These are phyloP conservation scores for Paramecium octaurelia DNA, from an alignment of 73 alveolate genomes.

Conservation along the genomic window DNA sequence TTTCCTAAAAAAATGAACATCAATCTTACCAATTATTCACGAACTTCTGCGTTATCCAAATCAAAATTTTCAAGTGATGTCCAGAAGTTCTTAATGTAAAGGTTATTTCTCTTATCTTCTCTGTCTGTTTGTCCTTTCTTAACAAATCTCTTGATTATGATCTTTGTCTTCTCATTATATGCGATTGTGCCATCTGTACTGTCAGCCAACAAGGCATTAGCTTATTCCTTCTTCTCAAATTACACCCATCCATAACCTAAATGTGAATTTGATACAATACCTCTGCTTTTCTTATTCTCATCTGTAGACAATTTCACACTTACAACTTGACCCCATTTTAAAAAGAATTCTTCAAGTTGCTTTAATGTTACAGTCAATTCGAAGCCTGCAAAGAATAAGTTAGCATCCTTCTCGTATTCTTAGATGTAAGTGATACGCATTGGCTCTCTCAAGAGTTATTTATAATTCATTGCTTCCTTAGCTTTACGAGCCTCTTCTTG, in stretches of 20 bases:
- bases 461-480: constrained; percentile 31
- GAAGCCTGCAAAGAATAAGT: constrained; percentile 69
- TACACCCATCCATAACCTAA: constrained; percentile 70
- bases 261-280: background rate
- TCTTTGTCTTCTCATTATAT: constrained; percentile 45
- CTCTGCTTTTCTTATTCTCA: constrained; percentile 67
- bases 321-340: constrained; percentile 65
- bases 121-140: constrained; percentile 58
- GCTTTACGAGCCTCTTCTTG: constrained; percentile 36
- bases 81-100: constrained; percentile 65
- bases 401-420: constrained; percentile 52
- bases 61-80: constrained; percentile 57
- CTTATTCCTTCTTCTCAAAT: constrained; percentile 70
- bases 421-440: background rate
- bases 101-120: constrained; percentile 63
- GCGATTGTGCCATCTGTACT: constrained; percentile 47
- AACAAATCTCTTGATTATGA: constrained; percentile 46
- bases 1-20: background rate
- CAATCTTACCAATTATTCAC: background rate
- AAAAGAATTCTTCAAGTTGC: constrained; percentile 64
- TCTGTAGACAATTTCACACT: constrained; percentile 63
- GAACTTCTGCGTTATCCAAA: constrained; percentile 48
- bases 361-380: constrained; percentile 56
- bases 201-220: constrained; percentile 63
- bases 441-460: constrained; percentile 15